phyloP scores from a whole-genome alignment of 768 basidiomycete genomes.

The Boletus sp. region DNA sequence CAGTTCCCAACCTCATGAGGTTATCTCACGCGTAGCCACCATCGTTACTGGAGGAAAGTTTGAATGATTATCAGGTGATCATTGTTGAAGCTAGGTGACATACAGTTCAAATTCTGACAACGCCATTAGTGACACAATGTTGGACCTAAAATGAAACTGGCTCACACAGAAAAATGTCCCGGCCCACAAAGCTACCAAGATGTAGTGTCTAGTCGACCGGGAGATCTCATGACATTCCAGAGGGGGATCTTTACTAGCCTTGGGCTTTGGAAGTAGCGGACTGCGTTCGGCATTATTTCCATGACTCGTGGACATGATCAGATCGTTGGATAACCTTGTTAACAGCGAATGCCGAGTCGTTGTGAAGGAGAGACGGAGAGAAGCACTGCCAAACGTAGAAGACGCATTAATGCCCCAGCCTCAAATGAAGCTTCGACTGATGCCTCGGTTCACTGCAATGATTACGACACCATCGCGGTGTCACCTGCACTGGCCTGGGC shows the following conservation, averaged over 20 bases:
- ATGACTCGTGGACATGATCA: not conserved
- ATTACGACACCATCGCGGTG: not conserved
- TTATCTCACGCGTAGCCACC: conserved; percentile 19
- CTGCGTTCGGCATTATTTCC: conserved; percentile 15
- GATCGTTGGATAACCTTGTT: no score
- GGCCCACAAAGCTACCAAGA: conserved; percentile 62
- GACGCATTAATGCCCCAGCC: not conserved
- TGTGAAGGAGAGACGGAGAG: not conserved
- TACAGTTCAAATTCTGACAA: conserved; percentile 12
- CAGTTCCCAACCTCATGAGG: not conserved
- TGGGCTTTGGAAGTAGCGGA: conserved; percentile 19
- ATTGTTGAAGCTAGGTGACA: not conserved
- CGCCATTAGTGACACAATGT: not conserved
- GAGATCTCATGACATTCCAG: conserved; percentile 57
- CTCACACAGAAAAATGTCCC: conserved; percentile 68
- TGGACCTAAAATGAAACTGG: not conserved
- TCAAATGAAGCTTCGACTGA: not conserved
- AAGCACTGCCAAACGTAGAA: not conserved
- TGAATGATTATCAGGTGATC: not conserved
- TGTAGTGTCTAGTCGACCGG: conserved; percentile 51
- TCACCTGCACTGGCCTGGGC: no score
- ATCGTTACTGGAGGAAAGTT: conserved; percentile 13
- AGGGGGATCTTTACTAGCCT: not conserved
- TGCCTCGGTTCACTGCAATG: not conserved
- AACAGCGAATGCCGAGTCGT: not conserved